Evolutionary conservation across 2,329 filamentous ascomycete species (phyloP).

Genomic region (Arachnopeziza araneosa): DNA sequence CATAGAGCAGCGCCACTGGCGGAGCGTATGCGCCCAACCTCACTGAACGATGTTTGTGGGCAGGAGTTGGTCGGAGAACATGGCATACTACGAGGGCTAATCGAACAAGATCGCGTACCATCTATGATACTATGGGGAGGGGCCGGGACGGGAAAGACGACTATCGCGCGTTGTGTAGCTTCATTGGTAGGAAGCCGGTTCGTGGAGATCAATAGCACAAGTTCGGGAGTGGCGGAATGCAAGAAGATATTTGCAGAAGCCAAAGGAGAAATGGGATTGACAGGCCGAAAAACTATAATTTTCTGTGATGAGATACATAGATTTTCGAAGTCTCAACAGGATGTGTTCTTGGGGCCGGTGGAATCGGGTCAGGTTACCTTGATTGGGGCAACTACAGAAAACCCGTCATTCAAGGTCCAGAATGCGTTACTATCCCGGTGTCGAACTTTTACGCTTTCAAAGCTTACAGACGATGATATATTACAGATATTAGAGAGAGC

Average conservation of each 20-base stretch:
- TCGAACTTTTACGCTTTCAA: conserved; percentile 79
- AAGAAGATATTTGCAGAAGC: conserved; percentile 90
- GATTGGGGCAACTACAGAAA: conserved; percentile 94
- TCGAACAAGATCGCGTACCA: conserved; percentile 79
- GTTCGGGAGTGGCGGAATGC: conserved; percentile 79
- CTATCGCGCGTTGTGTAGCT: conserved; percentile 87
- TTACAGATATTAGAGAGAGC: conserved; percentile 71
- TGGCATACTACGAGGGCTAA: conserved; percentile 80
- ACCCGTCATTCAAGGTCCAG: conserved; percentile 90
- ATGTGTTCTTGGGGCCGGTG: conserved; percentile 88
- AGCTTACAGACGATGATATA: conserved; percentile 68
- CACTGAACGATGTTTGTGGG: conserved; percentile 79
- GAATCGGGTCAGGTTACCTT: conserved; percentile 86
- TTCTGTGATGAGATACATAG: conserved; percentile 82
- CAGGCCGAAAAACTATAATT: conserved; percentile 86
- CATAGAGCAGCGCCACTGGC: conserved; percentile 76
- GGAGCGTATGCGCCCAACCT: conserved; percentile 85
- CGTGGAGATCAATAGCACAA: conserved; percentile 93
- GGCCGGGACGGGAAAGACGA: conserved; percentile 79
- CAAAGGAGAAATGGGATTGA: conserved; percentile 69
- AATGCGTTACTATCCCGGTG: conserved; percentile 83
- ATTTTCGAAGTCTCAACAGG: conserved; percentile 73
- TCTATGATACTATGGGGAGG: conserved; percentile 94
- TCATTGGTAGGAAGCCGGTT: conserved; percentile 77
- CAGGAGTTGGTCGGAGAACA: conserved; percentile 83